Evolutionary conservation across 1,284 basidiomycete genomes (phyloP), one percentile per base, ranked within the genome.

Genomic region (Mrakiaceae sp.): DNA sequence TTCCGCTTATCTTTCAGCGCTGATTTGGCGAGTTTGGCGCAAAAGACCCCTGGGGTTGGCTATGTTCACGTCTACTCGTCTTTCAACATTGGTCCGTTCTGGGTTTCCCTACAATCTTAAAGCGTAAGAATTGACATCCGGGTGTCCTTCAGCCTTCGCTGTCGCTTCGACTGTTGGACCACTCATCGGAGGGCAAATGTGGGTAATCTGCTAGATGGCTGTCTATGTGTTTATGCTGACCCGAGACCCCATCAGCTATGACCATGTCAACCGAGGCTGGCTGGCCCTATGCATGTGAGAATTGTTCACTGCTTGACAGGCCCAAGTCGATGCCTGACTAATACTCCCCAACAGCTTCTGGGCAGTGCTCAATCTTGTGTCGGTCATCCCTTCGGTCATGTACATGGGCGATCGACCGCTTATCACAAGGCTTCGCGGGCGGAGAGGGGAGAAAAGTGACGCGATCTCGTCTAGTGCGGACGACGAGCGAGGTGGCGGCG

Each of bases 131-230:
- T 2, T 27, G 27, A 27, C 27, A 27, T 1, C 27, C 27, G 27
- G 27, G 27, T 27, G 27, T 27, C 27, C 27, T 27, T 2, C 27
- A 27, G 27, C 73, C 0, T 73, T 73, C 60, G 69, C 73, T 2
- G 58, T 72, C 14, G 71, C 69, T 4, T 70, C 68, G 2, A 68
- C 72, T 0, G 58, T 75, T 4, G 75, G 75, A 12, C 70, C 75
- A 0, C 65, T 76, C 9, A 67, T 70, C 46, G 73, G 72, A 12
- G 74, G 74, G 11, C 74, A 74, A 63, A 70, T 76, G 44, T 58
- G 27, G 12, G 53, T 55, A 4, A 7, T 5, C 10, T 14, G 39
- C 10, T 11, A 5, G 27, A 57, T 14, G 5, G 4, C 27, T 27
- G 27, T 27, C 27, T 27, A 27, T 6, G 55, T 12, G 40, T 44